phyloP scores from a whole-genome alignment of 2,329 filamentous ascomycete genomes.

The Colletotrichum shisoi region DNA sequence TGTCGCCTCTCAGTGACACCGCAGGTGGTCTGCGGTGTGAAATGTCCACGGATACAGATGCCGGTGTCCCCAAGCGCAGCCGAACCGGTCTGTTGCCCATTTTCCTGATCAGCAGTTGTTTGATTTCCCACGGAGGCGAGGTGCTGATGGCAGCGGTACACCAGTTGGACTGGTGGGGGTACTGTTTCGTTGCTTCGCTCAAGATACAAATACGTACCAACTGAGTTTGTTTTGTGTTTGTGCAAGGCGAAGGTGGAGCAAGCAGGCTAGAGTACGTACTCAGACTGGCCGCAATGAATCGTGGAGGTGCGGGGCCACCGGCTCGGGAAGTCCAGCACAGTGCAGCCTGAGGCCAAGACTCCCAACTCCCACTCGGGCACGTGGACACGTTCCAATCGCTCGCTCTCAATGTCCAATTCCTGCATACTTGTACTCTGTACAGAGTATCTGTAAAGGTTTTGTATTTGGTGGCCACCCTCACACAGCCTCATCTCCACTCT shows the following conservation, averaged over 20 bases:
- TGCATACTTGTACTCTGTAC: no score
- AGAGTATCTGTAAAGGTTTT: no score
- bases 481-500: background rate
- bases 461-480: background rate
- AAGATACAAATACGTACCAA: conserved; percentile 8
- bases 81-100: background rate
- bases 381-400: conserved; percentile 2
- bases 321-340: conserved; percentile 6
- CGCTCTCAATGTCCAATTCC: background rate
- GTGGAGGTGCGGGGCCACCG: conserved; percentile 4
- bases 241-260: conserved; percentile 22
- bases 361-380: background rate
- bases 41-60: no score
- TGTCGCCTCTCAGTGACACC: background rate
- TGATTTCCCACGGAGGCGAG: background rate
- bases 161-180: background rate
- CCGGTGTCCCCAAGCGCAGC: no score
- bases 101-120: background rate
- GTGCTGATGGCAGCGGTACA: background rate
- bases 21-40: background rate
- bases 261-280: no score
- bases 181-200: conserved; percentile 1
- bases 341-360: background rate
- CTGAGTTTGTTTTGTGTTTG: conserved; percentile 1
- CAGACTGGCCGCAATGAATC: background rate